Conservation (phyloP, 1,284 basidiomycete species). For the Ceratobasidium sp. region DNA sequence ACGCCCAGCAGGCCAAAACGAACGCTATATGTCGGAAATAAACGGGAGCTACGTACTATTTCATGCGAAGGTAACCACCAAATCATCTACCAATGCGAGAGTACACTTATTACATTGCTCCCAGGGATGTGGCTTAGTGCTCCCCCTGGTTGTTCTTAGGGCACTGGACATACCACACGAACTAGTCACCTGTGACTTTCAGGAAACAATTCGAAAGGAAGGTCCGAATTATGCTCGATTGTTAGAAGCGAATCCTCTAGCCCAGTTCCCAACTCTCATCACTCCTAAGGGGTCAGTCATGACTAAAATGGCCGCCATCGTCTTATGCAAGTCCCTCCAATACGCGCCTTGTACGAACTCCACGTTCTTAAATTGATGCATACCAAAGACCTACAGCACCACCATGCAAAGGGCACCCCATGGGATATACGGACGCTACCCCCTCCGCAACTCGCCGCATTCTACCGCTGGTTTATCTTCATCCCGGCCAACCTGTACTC, state of each 20-base stretch:
- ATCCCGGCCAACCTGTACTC: constrained; percentile 48
- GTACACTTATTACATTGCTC: neutral
- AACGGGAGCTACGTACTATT: constrained; percentile 22
- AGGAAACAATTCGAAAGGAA: constrained; percentile 37
- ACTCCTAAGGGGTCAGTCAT: constrained; percentile 48
- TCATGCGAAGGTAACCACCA: constrained; percentile 5
- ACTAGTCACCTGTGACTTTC: constrained; percentile 42
- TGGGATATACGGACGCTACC: constrained; percentile 44
- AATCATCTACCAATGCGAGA: neutral
- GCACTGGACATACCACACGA: constrained; percentile 44
- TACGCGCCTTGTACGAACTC: neutral
- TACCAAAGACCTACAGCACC: constrained; percentile 45
- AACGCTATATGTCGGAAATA: neutral
- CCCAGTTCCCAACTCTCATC: constrained; percentile 49
- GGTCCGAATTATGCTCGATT: constrained; percentile 44
- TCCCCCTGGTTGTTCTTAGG: constrained; percentile 30
- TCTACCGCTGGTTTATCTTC: constrained; percentile 48
- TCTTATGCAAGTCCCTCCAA: constrained; percentile 43
- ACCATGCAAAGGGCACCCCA: constrained; percentile 37
- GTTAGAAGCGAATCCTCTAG: constrained; percentile 46
- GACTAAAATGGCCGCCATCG: constrained; percentile 48
- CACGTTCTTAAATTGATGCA: neutral
- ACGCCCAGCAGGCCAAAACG: too few species aligned
- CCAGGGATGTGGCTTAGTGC: constrained; percentile 7
- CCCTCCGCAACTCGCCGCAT: constrained; percentile 46